Evolutionary conservation across 2,329 filamentous ascomycete genomes (phyloP), one percentile per base, ranked within the genome.

Genomic region (Tympanopsis confertula): DNA sequence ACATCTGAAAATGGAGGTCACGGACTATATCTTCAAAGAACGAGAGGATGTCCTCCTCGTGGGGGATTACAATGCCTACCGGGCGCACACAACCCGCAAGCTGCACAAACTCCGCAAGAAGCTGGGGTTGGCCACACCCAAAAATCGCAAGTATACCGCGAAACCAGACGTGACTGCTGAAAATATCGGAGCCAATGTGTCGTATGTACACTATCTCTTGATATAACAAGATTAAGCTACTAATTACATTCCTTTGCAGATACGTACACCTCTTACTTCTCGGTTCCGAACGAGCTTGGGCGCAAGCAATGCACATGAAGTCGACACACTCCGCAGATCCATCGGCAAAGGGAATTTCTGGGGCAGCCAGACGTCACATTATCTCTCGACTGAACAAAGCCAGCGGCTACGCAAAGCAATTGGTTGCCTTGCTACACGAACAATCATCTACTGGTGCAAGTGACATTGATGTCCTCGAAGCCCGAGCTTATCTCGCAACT

Each of bases 221-320:
- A 19, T 35, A n/a, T 22, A 20, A 33, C 17, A 15, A 12, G 30
- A 7, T 10, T 33, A 17, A 10, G 30, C 14, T 36, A 36, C 14
- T 33, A 15, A 10, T 18, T 10, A 18, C 12, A 7, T 15, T 33
- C 10, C 44, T 7, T 36, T 19, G 44, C 73, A 93, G 86, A 58
- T 85, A 79, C 60, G 74, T 80, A 36, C 71, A 82, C 47, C 68
- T 95, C n/a, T 68, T 89, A 20, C 70, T 98, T 40, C 76, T 95
- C 51, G 84, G 78, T 28, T 79, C 88, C 42, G 91, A 98, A 64
- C 76, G 91, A 45, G 86, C 88, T 37, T 96, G 87, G 86, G 89
- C 91, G 26, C 82, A 94, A 58, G 89, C 88, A 41, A 93, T 96
- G 87, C 78, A 83, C 54, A 86, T 95, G 71, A 95, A 94, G 61